Conservation (phyloP, 1,139 yeast genomes). For the Hansenula sp. region DNA sequence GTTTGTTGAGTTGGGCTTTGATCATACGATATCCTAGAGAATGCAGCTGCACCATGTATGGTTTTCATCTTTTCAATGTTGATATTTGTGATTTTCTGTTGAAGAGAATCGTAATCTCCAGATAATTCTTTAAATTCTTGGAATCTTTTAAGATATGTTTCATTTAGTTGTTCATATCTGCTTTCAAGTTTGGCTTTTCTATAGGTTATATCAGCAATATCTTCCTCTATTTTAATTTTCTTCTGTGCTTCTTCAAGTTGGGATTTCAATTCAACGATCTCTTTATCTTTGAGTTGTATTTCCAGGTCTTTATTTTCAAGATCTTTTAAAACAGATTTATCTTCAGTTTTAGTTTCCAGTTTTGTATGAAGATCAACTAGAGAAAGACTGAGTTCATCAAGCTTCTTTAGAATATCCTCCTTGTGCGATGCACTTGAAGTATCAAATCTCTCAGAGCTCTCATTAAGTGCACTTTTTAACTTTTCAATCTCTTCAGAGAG, state of each 20-base stretch:
- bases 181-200: slow-evolving; percentile 20
- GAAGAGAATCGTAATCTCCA: slow-evolving; percentile 23
- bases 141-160: slow-evolving; percentile 21
- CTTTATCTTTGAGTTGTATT: slow-evolving; percentile 14
- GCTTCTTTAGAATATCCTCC: not conserved
- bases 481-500: too few relatives aligned
- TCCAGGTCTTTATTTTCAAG: slow-evolving; percentile 10
- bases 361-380: too few relatives aligned
- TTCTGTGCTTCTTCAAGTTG: slow-evolving; percentile 12
- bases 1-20: slow-evolving; percentile 3
- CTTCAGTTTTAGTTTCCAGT: too few relatives aligned
- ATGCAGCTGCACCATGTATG: slow-evolving; percentile 27
- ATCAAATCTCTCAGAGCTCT: too few relatives aligned
- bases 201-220: slow-evolving; percentile 15
- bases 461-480: too few relatives aligned
- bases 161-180: slow-evolving; percentile 20
- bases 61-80: slow-evolving; percentile 27
- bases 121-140: slow-evolving; percentile 24
- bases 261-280: slow-evolving; percentile 14
- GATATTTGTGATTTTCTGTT: slow-evolving; percentile 21
- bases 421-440: too few relatives aligned
- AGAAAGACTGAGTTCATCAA: too few relatives aligned
- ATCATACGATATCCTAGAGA: slow-evolving; percentile 23
- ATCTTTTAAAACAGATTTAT: not conserved
- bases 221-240: slow-evolving; percentile 10